These are phyloP conservation scores for Ulota crispa DNA, from an alignment of 225 moss, liverwort and hornwort genomes.

Conservation along the genomic window DNA sequence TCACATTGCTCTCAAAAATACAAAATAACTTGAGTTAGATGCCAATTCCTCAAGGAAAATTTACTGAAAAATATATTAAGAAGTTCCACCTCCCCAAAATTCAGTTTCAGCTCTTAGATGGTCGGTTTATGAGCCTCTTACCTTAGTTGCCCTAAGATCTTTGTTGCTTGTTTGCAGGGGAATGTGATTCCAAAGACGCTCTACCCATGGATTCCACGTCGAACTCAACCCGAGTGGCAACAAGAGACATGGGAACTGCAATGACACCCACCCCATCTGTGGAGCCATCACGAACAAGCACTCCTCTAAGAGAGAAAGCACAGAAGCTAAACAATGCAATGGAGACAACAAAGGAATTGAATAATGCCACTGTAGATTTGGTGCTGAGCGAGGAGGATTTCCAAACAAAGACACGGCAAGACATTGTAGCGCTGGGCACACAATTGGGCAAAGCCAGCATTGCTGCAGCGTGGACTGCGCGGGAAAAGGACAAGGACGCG, in stretches of 20 bases:
- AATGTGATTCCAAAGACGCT: not conserved
- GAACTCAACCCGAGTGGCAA: conserved; percentile 23
- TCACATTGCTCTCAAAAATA: too few relatives aligned
- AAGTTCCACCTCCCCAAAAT: too few relatives aligned
- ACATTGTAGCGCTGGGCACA: conserved; percentile 78
- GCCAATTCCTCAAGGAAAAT: too few relatives aligned
- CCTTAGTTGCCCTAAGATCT: not conserved
- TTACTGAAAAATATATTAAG: too few relatives aligned
- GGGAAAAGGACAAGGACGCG: conserved; percentile 42
- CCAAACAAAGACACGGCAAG: conserved; percentile 78
- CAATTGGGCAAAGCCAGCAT: conserved; percentile 91
- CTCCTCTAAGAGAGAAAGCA: conserved; percentile 55
- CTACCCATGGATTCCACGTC: not conserved
- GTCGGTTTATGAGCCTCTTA: too few relatives aligned
- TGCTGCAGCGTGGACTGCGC: conserved; percentile 76
- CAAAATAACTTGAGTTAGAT: too few relatives aligned
- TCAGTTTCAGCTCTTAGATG: too few relatives aligned
- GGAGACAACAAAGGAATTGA: not conserved
- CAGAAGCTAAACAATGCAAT: conserved; percentile 51
- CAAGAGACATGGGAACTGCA: conserved; percentile 82
- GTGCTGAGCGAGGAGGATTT: conserved; percentile 63
- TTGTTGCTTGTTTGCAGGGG: not conserved
- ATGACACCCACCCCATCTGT: conserved; percentile 82
- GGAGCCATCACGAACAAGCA: conserved; percentile 75
- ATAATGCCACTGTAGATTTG: conserved; percentile 16